These are phyloP conservation scores for Stemphylium beticola DNA, from an alignment of 2,329 filamentous ascomycete species.

Conservation along the genomic window DNA sequence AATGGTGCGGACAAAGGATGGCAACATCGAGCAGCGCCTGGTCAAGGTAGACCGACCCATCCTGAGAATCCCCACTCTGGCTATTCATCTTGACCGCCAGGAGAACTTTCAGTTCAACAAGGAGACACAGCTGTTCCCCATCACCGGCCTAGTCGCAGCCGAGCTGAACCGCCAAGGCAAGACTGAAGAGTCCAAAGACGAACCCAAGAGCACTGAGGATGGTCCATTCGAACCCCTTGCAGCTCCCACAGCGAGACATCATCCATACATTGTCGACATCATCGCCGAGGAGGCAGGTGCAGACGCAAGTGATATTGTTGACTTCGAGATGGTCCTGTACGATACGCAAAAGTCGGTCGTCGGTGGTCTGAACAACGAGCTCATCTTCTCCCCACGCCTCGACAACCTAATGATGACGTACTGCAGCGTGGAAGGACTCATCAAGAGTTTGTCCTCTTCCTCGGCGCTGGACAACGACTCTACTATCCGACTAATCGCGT, in stretches of 20 bases:
- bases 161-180: conserved; percentile 81
- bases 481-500: conserved; percentile 86
- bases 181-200: conserved; percentile 56
- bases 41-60: conserved; percentile 91
- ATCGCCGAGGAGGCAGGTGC: conserved; percentile 81
- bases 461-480: conserved; percentile 74
- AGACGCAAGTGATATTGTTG: conserved; percentile 73
- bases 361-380: conserved; percentile 88
- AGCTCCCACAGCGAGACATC: conserved; percentile 80
- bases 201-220: conserved; percentile 46
- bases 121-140: conserved; percentile 93
- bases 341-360: conserved; percentile 91
- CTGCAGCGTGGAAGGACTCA: conserved; percentile 84
- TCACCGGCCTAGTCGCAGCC: conserved; percentile 83
- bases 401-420: conserved; percentile 98
- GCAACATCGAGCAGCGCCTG: conserved; percentile 79
- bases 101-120: conserved; percentile 93
- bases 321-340: conserved; percentile 97
- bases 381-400: conserved; percentile 93
- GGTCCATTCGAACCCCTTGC: conserved; percentile 74
- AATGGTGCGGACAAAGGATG: conserved; percentile 76
- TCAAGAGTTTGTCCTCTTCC: conserved; percentile 72
- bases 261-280: conserved; percentile 83
- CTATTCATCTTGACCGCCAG: conserved; percentile 89
- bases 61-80: conserved; percentile 88